Evolutionary conservation across 164 flowering plant species (phyloP).

Genomic region (Kalanchoe fedtschenkoi): DNA sequence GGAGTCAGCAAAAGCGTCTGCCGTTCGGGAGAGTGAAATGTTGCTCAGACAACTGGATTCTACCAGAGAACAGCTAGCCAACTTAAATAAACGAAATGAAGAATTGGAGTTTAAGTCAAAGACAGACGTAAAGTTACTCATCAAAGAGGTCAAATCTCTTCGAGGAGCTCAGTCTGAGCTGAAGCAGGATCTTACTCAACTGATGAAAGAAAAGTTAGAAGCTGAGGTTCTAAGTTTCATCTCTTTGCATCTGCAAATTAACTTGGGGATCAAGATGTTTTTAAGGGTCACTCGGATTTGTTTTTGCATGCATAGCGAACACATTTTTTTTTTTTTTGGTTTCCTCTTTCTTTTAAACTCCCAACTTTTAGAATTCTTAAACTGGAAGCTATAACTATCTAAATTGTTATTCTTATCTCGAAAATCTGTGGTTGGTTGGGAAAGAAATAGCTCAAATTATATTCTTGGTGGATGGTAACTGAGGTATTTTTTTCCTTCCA

Average conservation of each 20-base stretch:
- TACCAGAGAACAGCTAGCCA: conserved; percentile 20
- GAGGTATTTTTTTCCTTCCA: conserved; percentile 19
- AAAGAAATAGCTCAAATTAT: too few relatives aligned
- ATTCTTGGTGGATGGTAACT: background rate
- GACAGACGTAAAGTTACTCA: conserved; percentile 32
- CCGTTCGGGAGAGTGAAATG: conserved; percentile 24
- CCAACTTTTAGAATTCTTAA: too few relatives aligned
- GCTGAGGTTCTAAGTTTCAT: conserved; percentile 40
- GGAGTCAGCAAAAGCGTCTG: conserved; percentile 23
- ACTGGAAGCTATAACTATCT: too few relatives aligned
- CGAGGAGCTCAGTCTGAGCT: conserved; percentile 33
- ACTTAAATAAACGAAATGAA: conserved; percentile 25
- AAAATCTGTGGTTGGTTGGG: too few relatives aligned
- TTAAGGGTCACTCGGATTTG: too few relatives aligned
- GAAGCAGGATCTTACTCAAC: conserved; percentile 30
- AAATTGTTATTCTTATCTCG: too few relatives aligned
- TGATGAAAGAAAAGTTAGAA: conserved; percentile 57
- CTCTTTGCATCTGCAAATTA: background rate
- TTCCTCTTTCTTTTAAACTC: too few relatives aligned
- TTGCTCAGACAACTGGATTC: conserved; percentile 25
- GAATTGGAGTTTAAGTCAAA: conserved; percentile 36
- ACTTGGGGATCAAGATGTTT: too few relatives aligned
- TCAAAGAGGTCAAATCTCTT: conserved; percentile 40
- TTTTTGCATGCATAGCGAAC: too few relatives aligned
- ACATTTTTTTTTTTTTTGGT: too few relatives aligned